A percentile compares a stretch with the other conserved stretches of the same genome.
Conservation (phyloP, 2,329 filamentous ascomycete species). For the Penicillium hordei region DNA sequence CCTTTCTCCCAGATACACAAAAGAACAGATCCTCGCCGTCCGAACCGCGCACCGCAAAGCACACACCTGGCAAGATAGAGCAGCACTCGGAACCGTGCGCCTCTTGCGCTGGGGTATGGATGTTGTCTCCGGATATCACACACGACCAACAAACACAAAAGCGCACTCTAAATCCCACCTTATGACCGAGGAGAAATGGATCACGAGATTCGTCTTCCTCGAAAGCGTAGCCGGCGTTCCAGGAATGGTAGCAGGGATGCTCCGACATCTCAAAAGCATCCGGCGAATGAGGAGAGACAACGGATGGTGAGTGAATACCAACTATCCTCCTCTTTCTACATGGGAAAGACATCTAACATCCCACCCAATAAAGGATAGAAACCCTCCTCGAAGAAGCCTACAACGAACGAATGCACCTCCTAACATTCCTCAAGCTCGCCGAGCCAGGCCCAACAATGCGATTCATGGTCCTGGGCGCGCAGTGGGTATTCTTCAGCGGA, state of each 20-base stretch:
- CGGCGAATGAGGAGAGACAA: conserved; percentile 83
- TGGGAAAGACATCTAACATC: neutral
- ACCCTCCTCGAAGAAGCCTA: conserved; percentile 84
- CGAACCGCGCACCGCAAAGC: conserved; percentile 72
- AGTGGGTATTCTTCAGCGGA: conserved; percentile 94
- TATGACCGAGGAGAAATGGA: conserved; percentile 81
- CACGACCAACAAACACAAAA: conserved; percentile 43
- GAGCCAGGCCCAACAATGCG: conserved; percentile 85
- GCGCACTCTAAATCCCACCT: conserved; percentile 52
- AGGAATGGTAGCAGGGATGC: conserved; percentile 91
- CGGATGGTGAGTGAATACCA: conserved; percentile 60
- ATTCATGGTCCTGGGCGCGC: conserved; percentile 81
- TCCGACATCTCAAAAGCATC: conserved; percentile 79
- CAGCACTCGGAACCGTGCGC: conserved; percentile 72
- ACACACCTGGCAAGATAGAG: conserved; percentile 67
- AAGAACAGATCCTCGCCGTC: conserved; percentile 72
- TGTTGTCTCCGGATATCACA: conserved; percentile 74
- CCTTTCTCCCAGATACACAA: conserved; percentile 56
- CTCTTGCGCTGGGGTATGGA: conserved; percentile 75
- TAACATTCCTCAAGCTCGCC: conserved; percentile 89
- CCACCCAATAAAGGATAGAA: conserved; percentile 64
- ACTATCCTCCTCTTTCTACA: too few species aligned
- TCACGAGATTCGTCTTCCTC: conserved; percentile 83
- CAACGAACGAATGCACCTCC: conserved; percentile 88
- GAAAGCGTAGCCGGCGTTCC: conserved; percentile 90